A percentile compares a stretch with the other conserved stretches of the same genome.
phyloP scores from a whole-genome alignment of 2,329 filamentous ascomycete species.

The Ceratocystis lukuohia region DNA sequence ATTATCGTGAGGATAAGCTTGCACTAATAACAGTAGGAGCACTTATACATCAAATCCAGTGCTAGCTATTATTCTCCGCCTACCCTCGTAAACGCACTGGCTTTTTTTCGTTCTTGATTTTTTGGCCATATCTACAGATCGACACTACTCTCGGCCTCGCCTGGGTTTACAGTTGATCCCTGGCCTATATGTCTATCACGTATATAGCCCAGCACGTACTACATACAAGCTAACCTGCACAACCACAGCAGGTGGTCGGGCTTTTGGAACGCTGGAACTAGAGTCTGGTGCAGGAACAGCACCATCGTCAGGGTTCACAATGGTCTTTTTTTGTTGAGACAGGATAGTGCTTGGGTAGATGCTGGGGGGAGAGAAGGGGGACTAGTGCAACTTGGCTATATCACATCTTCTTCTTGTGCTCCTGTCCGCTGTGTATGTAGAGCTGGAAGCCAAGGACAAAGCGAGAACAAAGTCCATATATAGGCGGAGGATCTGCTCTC shows the following conservation, averaged over 20 bases:
- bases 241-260: neutral
- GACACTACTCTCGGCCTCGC: neutral
- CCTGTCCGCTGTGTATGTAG: too few species aligned
- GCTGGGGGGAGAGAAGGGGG: neutral
- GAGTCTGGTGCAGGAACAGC: neutral
- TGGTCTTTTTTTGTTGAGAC: neutral
- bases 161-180: neutral
- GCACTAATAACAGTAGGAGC: neutral
- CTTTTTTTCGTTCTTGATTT: neutral
- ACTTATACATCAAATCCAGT: neutral
- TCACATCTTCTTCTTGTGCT: too few species aligned
- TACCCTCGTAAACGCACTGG: neutral
- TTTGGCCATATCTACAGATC: neutral
- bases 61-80: neutral
- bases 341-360: neutral
- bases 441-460: too few species aligned
- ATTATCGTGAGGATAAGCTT: neutral
- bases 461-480: too few species aligned
- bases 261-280: neutral
- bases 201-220: neutral
- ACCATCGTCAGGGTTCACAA: neutral
- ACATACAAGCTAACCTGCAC: neutral
- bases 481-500: neutral
- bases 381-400: too few species aligned
- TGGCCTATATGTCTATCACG: conserved; percentile 1